Conservation (phyloP, 768 basidiomycete species). For the Psilocybe cubensis region DNA sequence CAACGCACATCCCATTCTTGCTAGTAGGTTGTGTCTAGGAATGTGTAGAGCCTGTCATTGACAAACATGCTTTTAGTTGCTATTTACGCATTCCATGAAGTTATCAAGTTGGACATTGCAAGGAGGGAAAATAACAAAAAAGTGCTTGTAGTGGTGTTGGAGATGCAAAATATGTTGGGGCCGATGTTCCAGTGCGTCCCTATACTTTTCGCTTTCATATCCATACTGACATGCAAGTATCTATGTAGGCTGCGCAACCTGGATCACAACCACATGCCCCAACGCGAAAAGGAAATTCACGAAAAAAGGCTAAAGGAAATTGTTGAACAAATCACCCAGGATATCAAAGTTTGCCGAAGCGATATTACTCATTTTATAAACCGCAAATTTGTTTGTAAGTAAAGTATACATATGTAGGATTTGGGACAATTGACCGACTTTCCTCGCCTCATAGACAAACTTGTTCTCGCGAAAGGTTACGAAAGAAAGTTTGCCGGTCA, state of each 20-base stretch:
- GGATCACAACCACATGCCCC: conserved; percentile 27
- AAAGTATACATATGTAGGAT: not conserved
- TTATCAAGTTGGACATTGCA: conserved; percentile 13
- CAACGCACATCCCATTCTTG: conserved; percentile 11
- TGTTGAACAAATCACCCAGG: conserved; percentile 4
- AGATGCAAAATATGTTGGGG: conserved; percentile 49
- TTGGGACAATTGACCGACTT: not conserved
- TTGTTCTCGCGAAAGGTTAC: conserved; percentile 13
- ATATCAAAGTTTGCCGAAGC: conserved; percentile 16
- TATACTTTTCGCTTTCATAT: not conserved
- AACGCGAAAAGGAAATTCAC: conserved; percentile 9
- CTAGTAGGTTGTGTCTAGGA: not conserved
- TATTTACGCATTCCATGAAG: conserved; percentile 16
- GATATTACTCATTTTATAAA: conserved; percentile 15
- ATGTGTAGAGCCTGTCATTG: not conserved
- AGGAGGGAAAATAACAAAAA: conserved; percentile 48
- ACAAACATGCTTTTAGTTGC: conserved; percentile 1
- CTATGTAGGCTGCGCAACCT: conserved; percentile 19
- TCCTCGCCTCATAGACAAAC: conserved; percentile 1
- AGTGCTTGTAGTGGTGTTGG: conserved; percentile 38
- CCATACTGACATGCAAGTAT: not conserved
- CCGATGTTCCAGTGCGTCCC: conserved; percentile 42
- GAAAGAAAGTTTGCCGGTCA: conserved; percentile 14
- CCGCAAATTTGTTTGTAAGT: conserved; percentile 13
- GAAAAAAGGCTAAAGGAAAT: conserved; percentile 10